Conservation (phyloP, 179 eudicot genomes). For the Beta lomatogona region DNA sequence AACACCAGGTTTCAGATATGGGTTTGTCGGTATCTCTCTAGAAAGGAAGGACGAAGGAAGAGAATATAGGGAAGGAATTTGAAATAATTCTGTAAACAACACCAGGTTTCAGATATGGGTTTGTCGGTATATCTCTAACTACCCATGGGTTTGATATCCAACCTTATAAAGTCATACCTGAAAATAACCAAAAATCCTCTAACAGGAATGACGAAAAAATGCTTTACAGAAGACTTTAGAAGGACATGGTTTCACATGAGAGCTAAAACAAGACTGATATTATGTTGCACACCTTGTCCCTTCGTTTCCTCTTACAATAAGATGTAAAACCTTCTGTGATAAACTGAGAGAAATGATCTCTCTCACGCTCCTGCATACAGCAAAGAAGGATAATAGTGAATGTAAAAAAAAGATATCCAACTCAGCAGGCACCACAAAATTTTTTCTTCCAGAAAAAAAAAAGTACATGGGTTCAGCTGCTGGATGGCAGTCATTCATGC, state of each 20-base stretch:
- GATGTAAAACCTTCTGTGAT: slow-evolving; percentile 96
- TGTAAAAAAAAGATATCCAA: not conserved
- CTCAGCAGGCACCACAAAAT: not conserved
- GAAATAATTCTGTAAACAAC: no score
- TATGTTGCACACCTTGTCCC: slow-evolving; percentile 69
- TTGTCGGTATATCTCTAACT: not conserved
- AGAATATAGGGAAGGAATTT: no score
- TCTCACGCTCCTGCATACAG: slow-evolving; percentile 78
- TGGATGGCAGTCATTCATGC: not conserved
- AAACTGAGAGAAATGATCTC: slow-evolving; percentile 95
- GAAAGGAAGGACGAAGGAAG: not conserved
- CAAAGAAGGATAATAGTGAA: slow-evolving; percentile 3
- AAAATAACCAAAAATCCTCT: not conserved
- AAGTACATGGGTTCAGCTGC: not conserved
- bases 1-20: no score
- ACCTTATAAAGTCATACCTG: no score
- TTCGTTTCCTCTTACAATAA: slow-evolving; percentile 92
- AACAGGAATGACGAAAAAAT: not conserved
- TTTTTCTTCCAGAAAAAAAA: not conserved
- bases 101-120: not conserved
- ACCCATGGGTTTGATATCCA: not conserved
- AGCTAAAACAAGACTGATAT: not conserved
- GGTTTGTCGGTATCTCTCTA: no score
- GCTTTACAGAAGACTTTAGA: not conserved
- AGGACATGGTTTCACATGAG: not conserved